Evolutionary conservation across 2,329 filamentous ascomycete species (phyloP).

Genomic region (Phialophora macrospora): DNA sequence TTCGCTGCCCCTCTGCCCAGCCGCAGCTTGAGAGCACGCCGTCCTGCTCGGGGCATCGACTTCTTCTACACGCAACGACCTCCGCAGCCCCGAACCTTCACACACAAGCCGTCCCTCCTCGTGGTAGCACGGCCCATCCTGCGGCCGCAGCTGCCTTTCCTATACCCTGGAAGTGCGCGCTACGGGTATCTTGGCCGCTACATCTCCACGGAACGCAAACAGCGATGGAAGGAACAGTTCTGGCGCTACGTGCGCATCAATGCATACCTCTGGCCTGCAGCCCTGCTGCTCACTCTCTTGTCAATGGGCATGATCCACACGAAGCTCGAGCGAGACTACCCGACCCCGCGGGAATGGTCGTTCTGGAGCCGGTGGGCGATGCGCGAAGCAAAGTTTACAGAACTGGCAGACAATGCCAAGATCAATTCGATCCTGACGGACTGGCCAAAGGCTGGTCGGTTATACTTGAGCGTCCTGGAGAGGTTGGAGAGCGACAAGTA

Average conservation of each 20-base stretch:
- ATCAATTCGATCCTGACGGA: slow-evolving; percentile 61
- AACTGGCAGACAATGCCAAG: slow-evolving; percentile 57
- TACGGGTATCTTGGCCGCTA: slow-evolving; percentile 67
- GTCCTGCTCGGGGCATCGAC: slow-evolving; percentile 14
- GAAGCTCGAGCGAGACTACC: slow-evolving; percentile 73
- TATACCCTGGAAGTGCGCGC: slow-evolving; percentile 63
- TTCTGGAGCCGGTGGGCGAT: slow-evolving; percentile 71
- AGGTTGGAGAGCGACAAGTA: slow-evolving; percentile 70
- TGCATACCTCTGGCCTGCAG: slow-evolving; percentile 71
- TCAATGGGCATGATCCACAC: slow-evolving; percentile 74
- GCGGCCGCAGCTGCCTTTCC: slow-evolving; percentile 70
- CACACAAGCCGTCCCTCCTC: slow-evolving; percentile 60
- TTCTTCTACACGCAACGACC: slow-evolving; percentile 31
- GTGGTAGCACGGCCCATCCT: slow-evolving; percentile 54
- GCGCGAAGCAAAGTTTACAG: slow-evolving; percentile 66
- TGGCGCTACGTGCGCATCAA: slow-evolving; percentile 72
- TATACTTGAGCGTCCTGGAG: slow-evolving; percentile 64
- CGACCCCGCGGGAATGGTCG: slow-evolving; percentile 82
- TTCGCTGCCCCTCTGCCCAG: slow-evolving; percentile 11
- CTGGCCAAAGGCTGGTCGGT: slow-evolving; percentile 70
- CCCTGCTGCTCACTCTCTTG: slow-evolving; percentile 64
- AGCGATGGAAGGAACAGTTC: slow-evolving; percentile 64
- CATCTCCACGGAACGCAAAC: slow-evolving; percentile 73
- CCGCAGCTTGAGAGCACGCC: slow-evolving; percentile 13
- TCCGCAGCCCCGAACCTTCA: slow-evolving; percentile 58